Percentiles rank a stretch among this genome's conserved stretches.
Conservation (phyloP, 78 protist species). For the Speleostelium caveatum region DNA sequence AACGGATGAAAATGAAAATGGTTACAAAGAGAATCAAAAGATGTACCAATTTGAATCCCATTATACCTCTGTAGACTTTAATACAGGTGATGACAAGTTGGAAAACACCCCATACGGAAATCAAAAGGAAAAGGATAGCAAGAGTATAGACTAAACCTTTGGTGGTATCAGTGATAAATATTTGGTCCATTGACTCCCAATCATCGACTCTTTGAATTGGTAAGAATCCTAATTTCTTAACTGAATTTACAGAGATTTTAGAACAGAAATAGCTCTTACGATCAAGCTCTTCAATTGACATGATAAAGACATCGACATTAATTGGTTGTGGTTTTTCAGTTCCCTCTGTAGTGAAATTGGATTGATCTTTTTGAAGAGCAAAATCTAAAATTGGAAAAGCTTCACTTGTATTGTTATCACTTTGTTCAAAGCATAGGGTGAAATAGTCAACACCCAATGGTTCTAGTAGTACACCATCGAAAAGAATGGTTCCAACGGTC, state of each 20-base stretch:
- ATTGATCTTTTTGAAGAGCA: neutral
- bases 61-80: too few species aligned
- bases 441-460: neutral
- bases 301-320: neutral
- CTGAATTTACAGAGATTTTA: neutral
- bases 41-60: conserved; percentile 24
- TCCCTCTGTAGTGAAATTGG: neutral
- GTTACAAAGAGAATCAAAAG: conserved; percentile 10
- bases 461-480: conserved; percentile 28
- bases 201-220: neutral
- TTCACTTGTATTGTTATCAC: neutral
- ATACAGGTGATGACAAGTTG: neutral
- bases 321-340: neutral
- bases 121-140: conserved; percentile 11
- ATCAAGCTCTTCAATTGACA: neutral
- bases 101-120: conserved; percentile 16
- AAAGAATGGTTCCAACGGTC: conserved; percentile 11
- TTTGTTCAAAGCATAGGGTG: neutral
- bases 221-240: too few species aligned
- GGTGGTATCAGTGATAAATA: neutral
- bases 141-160: conserved; percentile 31
- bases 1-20: conserved; percentile 9
- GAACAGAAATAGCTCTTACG: neutral
- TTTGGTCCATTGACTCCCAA: neutral
- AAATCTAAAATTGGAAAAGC: conserved; percentile 12